Evolutionary conservation across 257 asterid species (phyloP), one percentile per base, ranked within the genome.

Genomic region (Asclepias syriaca): DNA sequence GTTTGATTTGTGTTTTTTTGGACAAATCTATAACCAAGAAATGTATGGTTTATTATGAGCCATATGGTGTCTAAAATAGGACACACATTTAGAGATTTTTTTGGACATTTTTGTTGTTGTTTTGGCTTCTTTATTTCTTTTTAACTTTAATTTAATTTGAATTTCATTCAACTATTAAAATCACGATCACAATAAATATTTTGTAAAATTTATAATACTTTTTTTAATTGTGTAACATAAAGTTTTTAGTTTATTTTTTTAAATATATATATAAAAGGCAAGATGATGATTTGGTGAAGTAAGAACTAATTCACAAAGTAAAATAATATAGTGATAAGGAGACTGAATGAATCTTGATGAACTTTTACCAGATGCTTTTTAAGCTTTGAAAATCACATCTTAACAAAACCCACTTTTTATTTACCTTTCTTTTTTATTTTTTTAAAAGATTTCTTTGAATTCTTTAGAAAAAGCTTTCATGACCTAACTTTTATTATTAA

Each of bases 401-500:
- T 54, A 55, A 19, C 53, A 66, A 7, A 53, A 54, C 16, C 51
- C 37, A 37, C 39, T 32, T 70, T 70, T 70, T n/a, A n/a, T n/a
- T 65, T 54, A 55, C 73, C 34, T 27, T 69, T 34, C 1, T 9
- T 0, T 6, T 43, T 8, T n/a, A 5, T 15, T 16, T 53, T 18
- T 4, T 3, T 3, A 3, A 5, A 11, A 5, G 0, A 12, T 10
- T 43, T 9, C 48, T 50, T 50, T 50, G 8, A 58, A 21, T 21
- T 40, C 37, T 24, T 50, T 5, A 8, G 9, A 8, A 18, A 32
- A 60, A 22, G 55, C 4, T 18, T 13, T 60, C 48, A 32, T 72
- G 51, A 61, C 76, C 76, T 61, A 61, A 72, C 53, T 32, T 45
- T 8, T 43, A 34, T 34, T 43, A 9, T 46, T 49, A 61, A 61